Conservation (phyloP, 1,284 basidiomycete species). For the Termitomyces sp. region DNA sequence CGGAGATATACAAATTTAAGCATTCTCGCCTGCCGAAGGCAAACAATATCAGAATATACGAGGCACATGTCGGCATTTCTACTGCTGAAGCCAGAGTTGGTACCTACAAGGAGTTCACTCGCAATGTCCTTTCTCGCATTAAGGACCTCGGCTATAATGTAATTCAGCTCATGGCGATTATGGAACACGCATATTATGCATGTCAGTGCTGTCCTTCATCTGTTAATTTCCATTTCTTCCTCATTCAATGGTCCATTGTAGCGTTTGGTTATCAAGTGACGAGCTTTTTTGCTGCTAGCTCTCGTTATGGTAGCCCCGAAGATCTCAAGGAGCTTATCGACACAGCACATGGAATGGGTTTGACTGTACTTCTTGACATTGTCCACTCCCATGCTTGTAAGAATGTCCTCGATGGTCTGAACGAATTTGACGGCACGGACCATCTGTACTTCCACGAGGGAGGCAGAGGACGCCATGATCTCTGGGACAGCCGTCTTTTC, state of each 20-base stretch:
- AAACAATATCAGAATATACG: constrained; percentile 82
- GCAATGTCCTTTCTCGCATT: constrained; percentile 82
- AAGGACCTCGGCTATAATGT: constrained; percentile 91
- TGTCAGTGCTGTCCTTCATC: constrained; percentile 47
- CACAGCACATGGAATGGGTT: constrained; percentile 88
- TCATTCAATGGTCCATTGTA: constrained; percentile 23
- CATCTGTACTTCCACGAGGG: constrained; percentile 98
- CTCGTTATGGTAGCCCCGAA: constrained; percentile 91
- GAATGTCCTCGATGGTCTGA: constrained; percentile 94
- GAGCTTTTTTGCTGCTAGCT: constrained; percentile 96
- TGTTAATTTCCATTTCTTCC: constrained; percentile 6
- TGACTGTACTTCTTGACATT: constrained; percentile 92
- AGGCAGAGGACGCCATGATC: constrained; percentile 83
- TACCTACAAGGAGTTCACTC: constrained; percentile 94
- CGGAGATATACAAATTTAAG: constrained; percentile 79
- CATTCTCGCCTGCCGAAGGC: constrained; percentile 69
- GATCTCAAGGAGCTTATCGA: constrained; percentile 95
- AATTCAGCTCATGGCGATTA: constrained; percentile 96
- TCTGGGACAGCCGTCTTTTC: constrained; percentile 97
- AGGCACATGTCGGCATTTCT: constrained; percentile 97
- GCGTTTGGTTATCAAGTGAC: constrained; percentile 99
- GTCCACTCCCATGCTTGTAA: constrained; percentile 99
- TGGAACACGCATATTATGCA: constrained; percentile 99
- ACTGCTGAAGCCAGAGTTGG: constrained; percentile 84
- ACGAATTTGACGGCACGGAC: constrained; percentile 94